These are phyloP conservation scores for Jatropha multifida DNA, from an alignment of 441 rosid genomes.

Conservation along the genomic window DNA sequence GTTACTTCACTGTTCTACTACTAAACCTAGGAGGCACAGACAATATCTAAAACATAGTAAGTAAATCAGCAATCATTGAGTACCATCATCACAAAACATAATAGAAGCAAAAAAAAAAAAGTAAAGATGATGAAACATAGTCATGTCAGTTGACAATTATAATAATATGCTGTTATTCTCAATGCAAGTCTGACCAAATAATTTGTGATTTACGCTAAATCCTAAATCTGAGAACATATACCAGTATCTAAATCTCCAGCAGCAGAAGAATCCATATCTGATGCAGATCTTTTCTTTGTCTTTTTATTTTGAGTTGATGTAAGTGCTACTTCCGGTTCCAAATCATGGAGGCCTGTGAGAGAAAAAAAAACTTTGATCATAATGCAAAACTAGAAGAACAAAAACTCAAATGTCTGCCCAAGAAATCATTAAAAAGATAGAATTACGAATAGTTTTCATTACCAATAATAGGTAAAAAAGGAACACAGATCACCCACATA, in stretches of 20 bases:
- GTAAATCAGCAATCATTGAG: not conserved
- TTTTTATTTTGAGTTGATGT: conserved; percentile 42
- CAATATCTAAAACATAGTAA: not conserved
- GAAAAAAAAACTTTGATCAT: not conserved
- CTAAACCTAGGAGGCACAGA: not conserved
- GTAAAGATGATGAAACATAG: no score
- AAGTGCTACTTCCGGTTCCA: conserved; percentile 37
- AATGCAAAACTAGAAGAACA: not conserved
- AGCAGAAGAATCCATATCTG: conserved; percentile 46
- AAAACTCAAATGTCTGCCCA: not conserved
- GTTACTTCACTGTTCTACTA: not conserved
- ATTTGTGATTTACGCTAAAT: no score
- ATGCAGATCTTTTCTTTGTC: conserved; percentile 54
- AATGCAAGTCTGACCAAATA: not conserved
- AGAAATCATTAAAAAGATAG: not conserved
- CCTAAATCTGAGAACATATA: conserved; percentile 24
- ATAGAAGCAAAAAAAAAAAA: not conserved
- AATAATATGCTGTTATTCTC: not conserved
- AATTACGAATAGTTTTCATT: not conserved
- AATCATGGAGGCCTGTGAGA: conserved; percentile 20
- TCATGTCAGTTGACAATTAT: not conserved
- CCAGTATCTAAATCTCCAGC: conserved; percentile 37
- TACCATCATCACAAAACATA: not conserved
- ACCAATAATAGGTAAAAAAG: not conserved
- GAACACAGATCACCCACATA: not conserved